Base-by-base conservation (phyloP, 202 grass and related monocot genomes). In the Setaria italica region DNA sequence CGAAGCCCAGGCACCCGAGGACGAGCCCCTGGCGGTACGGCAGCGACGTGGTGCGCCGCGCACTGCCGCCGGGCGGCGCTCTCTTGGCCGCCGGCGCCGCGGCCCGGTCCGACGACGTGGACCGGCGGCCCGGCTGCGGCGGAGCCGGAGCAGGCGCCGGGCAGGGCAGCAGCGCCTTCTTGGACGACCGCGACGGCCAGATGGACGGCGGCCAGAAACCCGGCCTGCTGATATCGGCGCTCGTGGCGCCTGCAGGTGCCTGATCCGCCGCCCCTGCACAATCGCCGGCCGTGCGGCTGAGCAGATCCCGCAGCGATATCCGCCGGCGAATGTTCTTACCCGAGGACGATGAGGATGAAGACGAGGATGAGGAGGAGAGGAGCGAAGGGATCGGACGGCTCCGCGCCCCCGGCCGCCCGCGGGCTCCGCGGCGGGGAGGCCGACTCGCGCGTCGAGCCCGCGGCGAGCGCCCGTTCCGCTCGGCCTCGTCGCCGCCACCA, bases 271-370 rank as follows among this genome's bases (percentile, higher is more conserved):
- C 16, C 35, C 5, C 37, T 43, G 43, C 55, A 1, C 45, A 19
- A 34, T 83, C 51, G 76, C 62, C 39, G 9, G 12, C 55, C 42
- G 80, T 68, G 68, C 84, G 51, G 10, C 43, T 21, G 45, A 90
- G 85, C 47, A 90, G 89, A 76, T 90, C 89, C 70, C 89, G 85
- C 8, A 90, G 81, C 34, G 89, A 90, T 32, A 84, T 81, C 70
- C 85, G 66, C 54, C 81, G 76, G 0, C 70, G 76, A 2, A 25
- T 80, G 55, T 11, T 57, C 70, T 87, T 90, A 1, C 62, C 50
- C 56, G 88, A 78, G 10, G 78, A 82, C 0, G 88, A 85, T 0
- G 82, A 77, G 0, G 82, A 78, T 0, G 63, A 67, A 0, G 83
- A n/a, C 39, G 39, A 41, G 0, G 88, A 85, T 0, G 82, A 77